phyloP scores from a whole-genome alignment of 805 yeast species.

The Candida morakotiae region DNA sequence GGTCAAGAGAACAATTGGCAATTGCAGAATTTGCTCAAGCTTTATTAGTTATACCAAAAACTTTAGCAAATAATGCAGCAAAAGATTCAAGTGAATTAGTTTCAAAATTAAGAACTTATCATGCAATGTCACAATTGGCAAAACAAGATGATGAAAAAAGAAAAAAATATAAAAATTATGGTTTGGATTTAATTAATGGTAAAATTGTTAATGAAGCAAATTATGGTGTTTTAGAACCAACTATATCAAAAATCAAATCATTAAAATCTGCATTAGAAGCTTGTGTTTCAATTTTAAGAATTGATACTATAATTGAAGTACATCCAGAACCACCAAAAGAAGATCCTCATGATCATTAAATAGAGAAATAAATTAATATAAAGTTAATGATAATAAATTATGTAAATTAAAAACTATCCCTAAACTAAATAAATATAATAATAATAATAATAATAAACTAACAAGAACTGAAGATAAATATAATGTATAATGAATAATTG shows the following conservation, averaged over 20 bases:
- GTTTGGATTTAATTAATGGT: conserved; percentile 87
- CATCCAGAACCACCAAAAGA: conserved; percentile 93
- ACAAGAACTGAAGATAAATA: background rate
- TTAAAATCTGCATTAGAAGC: conserved; percentile 97
- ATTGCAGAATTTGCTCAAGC: conserved; percentile 96
- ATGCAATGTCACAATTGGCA: conserved; percentile 90
- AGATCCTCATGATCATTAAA: conserved; percentile 81
- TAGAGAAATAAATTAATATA: background rate
- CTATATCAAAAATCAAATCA: conserved; percentile 86
- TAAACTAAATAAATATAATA: background rate
- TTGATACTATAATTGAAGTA: conserved; percentile 96
- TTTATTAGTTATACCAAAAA: conserved; percentile 88
- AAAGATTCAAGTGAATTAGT: conserved; percentile 93
- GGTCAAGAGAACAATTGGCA: conserved; percentile 95
- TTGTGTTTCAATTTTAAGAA: conserved; percentile 93
- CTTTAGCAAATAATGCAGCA: conserved; percentile 95
- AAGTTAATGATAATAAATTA: background rate
- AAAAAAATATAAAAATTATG: conserved; percentile 83
- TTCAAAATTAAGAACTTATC: conserved; percentile 93
- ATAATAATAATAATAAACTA: background rate
- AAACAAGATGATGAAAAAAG: conserved; percentile 79
- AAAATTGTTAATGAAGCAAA: conserved; percentile 81
- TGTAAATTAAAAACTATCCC: background rate
- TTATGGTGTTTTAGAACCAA: conserved; percentile 93
- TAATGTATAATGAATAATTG: no score